Percentiles rank a stretch among this genome's conserved stretches.
Evolutionary conservation across 139 green algal genomes (phyloP).

Genomic region (Tetraselmis striata): DNA sequence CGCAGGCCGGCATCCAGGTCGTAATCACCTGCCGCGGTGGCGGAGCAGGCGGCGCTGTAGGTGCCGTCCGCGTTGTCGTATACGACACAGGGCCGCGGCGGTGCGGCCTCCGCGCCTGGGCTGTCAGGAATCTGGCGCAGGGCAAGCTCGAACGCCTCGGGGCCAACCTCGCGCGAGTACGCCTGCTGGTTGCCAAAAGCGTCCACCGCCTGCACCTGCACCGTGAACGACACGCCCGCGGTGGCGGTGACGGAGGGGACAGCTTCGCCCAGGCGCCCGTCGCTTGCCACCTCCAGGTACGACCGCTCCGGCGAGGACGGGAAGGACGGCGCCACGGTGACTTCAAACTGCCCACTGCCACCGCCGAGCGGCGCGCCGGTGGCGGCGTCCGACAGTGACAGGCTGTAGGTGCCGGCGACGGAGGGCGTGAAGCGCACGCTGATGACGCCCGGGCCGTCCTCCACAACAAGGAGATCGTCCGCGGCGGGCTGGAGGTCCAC

Average conservation of each 20-base stretch:
- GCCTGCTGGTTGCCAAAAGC: constrained; percentile 6
- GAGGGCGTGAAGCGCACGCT: constrained; percentile 3
- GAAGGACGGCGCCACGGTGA: not conserved
- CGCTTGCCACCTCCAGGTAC: not conserved
- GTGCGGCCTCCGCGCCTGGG: not conserved
- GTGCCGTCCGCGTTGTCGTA: constrained; percentile 7
- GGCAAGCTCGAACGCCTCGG: not conserved
- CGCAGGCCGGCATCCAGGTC: not conserved
- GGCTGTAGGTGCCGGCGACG: not conserved
- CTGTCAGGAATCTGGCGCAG: not conserved
- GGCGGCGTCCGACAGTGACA: not conserved
- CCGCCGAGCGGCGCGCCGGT: not conserved
- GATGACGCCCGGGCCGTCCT: not conserved
- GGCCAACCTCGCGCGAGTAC: not conserved
- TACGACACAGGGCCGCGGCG: not conserved
- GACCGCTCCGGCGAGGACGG: not conserved
- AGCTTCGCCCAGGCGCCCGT: not conserved
- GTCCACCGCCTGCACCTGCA: not conserved
- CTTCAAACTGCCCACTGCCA: not conserved
- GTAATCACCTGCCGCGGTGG: not conserved
- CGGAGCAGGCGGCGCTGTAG: not conserved
- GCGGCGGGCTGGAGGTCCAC: not conserved
- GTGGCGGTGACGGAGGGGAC: not conserved
- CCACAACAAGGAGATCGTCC: not conserved
- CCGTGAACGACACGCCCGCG: constrained; percentile 3